These are phyloP conservation scores for Cercospora sesami DNA, from an alignment of 2,329 filamentous ascomycete species.

Conservation along the genomic window DNA sequence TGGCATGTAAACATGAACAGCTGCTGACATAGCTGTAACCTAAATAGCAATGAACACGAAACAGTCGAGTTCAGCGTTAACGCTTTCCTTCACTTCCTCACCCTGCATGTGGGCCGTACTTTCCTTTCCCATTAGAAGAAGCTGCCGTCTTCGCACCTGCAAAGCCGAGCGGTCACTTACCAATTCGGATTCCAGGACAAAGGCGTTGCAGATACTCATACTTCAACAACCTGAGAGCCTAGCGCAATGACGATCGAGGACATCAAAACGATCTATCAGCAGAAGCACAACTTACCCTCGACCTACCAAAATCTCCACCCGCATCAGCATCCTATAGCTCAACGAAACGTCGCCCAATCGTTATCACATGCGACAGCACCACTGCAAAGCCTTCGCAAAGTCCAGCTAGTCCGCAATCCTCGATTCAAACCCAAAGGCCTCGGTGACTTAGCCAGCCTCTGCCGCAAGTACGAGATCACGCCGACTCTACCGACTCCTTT, in stretches of 20 bases:
- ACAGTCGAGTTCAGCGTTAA: not conserved
- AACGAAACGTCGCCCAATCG: not conserved
- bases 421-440: constrained; percentile 26
- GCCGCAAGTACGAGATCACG: constrained; percentile 32
- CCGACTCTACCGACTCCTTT: constrained; percentile 28
- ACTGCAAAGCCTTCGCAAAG: constrained; percentile 26
- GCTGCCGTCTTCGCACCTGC: not conserved
- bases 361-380: not conserved
- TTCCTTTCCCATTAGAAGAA: not conserved
- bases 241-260: constrained; percentile 22
- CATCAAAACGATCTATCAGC: constrained; percentile 27
- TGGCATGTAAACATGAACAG: not conserved
- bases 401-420: constrained; percentile 33
- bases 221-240: not conserved
- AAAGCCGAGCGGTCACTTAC: not conserved
- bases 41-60: not conserved
- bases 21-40: not conserved
- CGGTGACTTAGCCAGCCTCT: constrained; percentile 29
- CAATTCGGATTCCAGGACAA: not conserved
- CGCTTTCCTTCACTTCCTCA: not conserved
- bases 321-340: not conserved
- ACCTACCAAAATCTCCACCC: constrained; percentile 19
- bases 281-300: constrained; percentile 25
- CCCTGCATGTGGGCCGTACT: not conserved
- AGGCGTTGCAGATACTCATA: not conserved